A percentile compares a stretch with the other conserved stretches of the same genome.
These are phyloP conservation scores for Allium cepa DNA, from an alignment of 106 monocot species.

Conservation along the genomic window DNA sequence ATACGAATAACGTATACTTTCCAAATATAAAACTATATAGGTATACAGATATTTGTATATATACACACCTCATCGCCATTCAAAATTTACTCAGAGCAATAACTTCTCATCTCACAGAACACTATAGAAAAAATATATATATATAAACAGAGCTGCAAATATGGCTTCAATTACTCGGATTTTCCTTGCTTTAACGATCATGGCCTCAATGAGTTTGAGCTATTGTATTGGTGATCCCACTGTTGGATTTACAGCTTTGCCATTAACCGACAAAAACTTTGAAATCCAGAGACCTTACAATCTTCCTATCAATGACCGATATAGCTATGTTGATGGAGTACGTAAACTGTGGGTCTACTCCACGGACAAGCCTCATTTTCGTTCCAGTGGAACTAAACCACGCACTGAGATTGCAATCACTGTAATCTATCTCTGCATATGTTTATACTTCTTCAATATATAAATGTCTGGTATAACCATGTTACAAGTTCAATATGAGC, in stretches of 20 bases:
- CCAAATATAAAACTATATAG: too few species aligned
- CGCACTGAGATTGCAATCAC: slow-evolving; percentile 27
- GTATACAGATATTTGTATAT: too few species aligned
- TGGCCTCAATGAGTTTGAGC: neutral
- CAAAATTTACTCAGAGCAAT: too few species aligned
- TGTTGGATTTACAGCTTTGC: slow-evolving; percentile 15
- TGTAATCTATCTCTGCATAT: too few species aligned
- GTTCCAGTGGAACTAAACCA: slow-evolving; percentile 14
- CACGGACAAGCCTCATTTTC: slow-evolving; percentile 21
- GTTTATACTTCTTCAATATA: too few species aligned
- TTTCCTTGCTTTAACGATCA: too few species aligned
- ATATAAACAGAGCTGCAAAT: neutral
- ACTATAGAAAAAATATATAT: too few species aligned
- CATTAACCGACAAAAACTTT: slow-evolving; percentile 17
- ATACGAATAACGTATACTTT: too few species aligned
- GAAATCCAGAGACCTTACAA: slow-evolving; percentile 19
- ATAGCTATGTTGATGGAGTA: slow-evolving; percentile 16
- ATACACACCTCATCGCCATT: too few species aligned
- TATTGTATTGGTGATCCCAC: slow-evolving; percentile 16
- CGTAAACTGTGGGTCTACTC: slow-evolving; percentile 27
- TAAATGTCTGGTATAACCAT: too few species aligned
- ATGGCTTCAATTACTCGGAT: neutral
- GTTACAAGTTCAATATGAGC: too few species aligned
- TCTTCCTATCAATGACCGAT: slow-evolving; percentile 12
- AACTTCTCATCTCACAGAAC: too few species aligned